phyloP scores from a whole-genome alignment of 345 rosid species.

The Pugionium cornutum region DNA sequence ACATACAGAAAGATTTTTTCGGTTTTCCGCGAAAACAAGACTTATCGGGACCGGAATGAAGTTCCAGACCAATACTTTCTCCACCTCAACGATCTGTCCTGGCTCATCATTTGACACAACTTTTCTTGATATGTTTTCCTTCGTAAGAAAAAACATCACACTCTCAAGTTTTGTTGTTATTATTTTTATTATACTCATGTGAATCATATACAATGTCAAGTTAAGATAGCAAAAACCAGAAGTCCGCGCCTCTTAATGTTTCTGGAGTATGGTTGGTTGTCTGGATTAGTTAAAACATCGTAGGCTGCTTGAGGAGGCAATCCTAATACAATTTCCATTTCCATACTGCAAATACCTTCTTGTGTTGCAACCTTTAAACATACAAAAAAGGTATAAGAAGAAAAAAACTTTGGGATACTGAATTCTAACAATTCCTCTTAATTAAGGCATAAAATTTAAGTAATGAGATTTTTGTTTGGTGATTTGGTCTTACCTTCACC shows the following conservation, averaged over 20 bases:
- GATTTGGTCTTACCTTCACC: slow-evolving; percentile 47
- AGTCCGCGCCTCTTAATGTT: background rate
- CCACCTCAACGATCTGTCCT: background rate
- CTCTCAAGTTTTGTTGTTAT: background rate
- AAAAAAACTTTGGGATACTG: background rate
- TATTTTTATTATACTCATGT: background rate
- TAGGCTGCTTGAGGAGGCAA: slow-evolving; percentile 3
- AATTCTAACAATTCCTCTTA: background rate
- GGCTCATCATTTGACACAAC: slow-evolving; percentile 3
- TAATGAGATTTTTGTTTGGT: background rate
- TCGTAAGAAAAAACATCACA: background rate
- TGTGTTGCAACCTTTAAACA: background rate
- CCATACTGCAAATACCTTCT: slow-evolving; percentile 5
- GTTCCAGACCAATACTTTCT: slow-evolving; percentile 1
- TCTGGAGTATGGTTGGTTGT: slow-evolving; percentile 1
- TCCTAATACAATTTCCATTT: slow-evolving; percentile 6
- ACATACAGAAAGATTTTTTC: slow-evolving; percentile 4
- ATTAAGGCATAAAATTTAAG: no score
- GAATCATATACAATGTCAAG: background rate
- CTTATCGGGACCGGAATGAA: slow-evolving; percentile 3
- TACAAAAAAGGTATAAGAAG: background rate
- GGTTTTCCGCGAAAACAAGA: background rate
- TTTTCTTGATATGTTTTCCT: slow-evolving; percentile 4
- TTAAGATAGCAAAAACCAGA: slow-evolving; percentile 7
- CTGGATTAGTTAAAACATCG: background rate